Evolutionary conservation across 139 green algal species (phyloP).

Genomic region (Chlamydomonas schloesseri): DNA sequence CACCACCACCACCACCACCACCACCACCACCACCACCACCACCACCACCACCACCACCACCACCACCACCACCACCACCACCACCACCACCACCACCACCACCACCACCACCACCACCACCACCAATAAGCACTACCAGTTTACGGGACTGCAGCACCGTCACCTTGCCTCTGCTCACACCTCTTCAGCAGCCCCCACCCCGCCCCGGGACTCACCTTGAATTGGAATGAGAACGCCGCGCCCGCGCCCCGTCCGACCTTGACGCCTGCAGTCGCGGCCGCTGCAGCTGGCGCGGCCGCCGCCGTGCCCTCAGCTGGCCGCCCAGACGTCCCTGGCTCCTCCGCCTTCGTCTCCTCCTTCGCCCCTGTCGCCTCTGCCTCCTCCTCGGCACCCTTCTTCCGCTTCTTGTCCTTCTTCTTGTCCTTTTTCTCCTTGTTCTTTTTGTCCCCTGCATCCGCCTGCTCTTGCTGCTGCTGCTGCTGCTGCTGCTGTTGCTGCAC

Average conservation of each 20-base stretch:
- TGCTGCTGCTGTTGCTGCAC: background rate
- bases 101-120: too few species aligned
- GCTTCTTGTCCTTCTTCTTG: background rate
- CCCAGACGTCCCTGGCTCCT: background rate
- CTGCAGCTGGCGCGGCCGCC: background rate
- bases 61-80: too few species aligned
- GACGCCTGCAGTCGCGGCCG: background rate
- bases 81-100: too few species aligned
- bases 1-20: too few species aligned
- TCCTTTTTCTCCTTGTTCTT: slow-evolving; percentile 7
- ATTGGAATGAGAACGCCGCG: slow-evolving; percentile 8
- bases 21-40: too few species aligned
- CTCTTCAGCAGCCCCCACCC: too few species aligned
- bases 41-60: too few species aligned
- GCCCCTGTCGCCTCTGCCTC: background rate
- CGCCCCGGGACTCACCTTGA: background rate
- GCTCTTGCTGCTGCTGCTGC: background rate
- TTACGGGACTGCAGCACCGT: too few species aligned
- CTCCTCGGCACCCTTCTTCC: background rate
- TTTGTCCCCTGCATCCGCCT: background rate
- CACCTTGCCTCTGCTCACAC: too few species aligned
- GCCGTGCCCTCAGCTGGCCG: background rate
- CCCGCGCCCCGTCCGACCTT: background rate
- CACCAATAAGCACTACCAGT: too few species aligned
- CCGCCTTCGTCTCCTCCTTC: background rate